A percentile compares a stretch with the other conserved stretches of the same genome.
phyloP scores from a whole-genome alignment of 441 rosid genomes.

The Gossypium lobatum region DNA sequence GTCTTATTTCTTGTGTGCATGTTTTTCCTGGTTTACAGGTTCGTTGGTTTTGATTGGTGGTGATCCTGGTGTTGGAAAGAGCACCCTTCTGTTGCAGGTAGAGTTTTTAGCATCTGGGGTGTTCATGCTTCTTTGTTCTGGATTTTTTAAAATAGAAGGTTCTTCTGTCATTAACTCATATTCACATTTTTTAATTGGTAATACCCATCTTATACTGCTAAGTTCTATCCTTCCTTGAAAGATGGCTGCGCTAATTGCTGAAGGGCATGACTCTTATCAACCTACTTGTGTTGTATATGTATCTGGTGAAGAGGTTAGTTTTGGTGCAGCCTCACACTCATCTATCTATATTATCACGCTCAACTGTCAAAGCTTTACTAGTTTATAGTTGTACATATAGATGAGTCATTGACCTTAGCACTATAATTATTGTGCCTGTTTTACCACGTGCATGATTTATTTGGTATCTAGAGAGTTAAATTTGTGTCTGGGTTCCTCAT shows the following conservation, averaged over 20 bases:
- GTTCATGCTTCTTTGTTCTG: background rate
- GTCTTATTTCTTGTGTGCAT: background rate
- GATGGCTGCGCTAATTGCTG: conserved; percentile 72
- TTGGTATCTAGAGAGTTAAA: background rate
- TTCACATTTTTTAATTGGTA: background rate
- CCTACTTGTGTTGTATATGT: conserved; percentile 79
- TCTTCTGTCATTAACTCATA: background rate
- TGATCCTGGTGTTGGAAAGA: conserved; percentile 96
- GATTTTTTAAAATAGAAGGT: background rate
- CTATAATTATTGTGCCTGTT: conserved; percentile 1
- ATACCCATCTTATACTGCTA: conserved; percentile 21
- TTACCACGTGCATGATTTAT: background rate
- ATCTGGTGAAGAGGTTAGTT: conserved; percentile 89
- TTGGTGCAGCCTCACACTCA: background rate
- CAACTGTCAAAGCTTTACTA: conserved; percentile 5
- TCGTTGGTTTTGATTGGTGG: conserved; percentile 87
- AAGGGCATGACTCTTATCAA: conserved; percentile 40
- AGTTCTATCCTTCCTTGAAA: conserved; percentile 30
- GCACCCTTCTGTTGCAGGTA: conserved; percentile 89
- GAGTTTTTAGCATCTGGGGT: background rate
- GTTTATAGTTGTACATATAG: background rate
- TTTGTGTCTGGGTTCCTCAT: conserved; percentile 15
- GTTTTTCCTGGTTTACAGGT: conserved; percentile 33
- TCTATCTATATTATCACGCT: background rate
- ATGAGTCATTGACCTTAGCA: conserved; percentile 2